Evolutionary conservation across 2,329 filamentous ascomycete species (phyloP).

Genomic region (Leptographium wingfieldii): DNA sequence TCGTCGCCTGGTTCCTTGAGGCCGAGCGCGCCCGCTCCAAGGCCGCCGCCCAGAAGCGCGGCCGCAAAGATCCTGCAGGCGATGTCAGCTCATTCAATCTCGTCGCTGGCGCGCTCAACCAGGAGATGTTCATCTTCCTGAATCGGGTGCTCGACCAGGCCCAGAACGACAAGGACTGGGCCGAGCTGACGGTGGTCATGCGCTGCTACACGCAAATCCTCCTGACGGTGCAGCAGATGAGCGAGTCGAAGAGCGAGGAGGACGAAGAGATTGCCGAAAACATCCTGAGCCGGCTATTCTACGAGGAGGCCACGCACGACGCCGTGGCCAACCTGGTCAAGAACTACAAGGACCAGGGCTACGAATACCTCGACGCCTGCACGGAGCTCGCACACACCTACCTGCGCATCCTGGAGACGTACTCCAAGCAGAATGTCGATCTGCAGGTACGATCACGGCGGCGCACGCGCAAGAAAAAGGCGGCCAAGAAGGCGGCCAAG

Average conservation of each 20-base stretch:
- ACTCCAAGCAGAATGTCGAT: conserved; percentile 89
- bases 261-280: conserved; percentile 97
- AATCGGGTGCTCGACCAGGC: conserved; percentile 71
- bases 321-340: conserved; percentile 66
- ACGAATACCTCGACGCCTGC: conserved; percentile 82
- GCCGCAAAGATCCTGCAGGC: conserved; percentile 21
- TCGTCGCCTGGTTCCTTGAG: conserved; percentile 84
- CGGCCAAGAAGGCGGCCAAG: conserved; percentile 37
- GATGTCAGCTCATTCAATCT: conserved; percentile 69
- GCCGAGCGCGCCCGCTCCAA: conserved; percentile 65
- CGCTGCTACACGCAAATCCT: conserved; percentile 91
- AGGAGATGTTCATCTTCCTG: conserved; percentile 85
- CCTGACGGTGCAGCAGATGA: conserved; percentile 86
- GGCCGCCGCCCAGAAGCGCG: neutral
- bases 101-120: conserved; percentile 79
- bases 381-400: conserved; percentile 90
- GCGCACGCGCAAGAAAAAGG: conserved; percentile 57
- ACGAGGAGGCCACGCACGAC: conserved; percentile 91
- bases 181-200: conserved; percentile 76
- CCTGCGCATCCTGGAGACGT: conserved; percentile 78
- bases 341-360: conserved; percentile 86
- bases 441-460: conserved; percentile 81
- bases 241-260: conserved; percentile 71
- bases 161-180: conserved; percentile 76
- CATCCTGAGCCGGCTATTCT: conserved; percentile 93